phyloP scores from a whole-genome alignment of 1,139 yeast genomes.

The Taiozyma sp. region DNA sequence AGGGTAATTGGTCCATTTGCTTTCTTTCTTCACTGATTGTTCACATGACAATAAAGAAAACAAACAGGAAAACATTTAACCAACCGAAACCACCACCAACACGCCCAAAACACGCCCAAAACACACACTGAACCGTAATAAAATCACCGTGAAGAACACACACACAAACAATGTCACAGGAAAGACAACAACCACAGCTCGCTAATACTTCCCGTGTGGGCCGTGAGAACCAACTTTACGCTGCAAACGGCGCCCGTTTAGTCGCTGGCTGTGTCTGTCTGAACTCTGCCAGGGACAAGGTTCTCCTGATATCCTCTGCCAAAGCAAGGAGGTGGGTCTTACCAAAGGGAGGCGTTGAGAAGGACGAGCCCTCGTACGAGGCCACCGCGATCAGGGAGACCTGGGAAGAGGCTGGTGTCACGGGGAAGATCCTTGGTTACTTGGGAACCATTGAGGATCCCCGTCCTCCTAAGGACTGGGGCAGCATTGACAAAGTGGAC shows the following conservation, averaged over 20 bases:
- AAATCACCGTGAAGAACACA: too few relatives aligned
- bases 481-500: conserved; percentile 22
- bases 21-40: neutral
- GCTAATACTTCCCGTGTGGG: conserved; percentile 18
- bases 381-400: conserved; percentile 73
- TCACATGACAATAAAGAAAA: neutral
- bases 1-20: conserved; percentile 7
- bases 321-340: conserved; percentile 73
- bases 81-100: too few relatives aligned
- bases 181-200: neutral
- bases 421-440: conserved; percentile 50
- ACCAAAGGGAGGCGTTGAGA: conserved; percentile 95
- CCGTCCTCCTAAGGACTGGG: conserved; percentile 62
- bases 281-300: conserved; percentile 49
- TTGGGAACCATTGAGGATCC: conserved; percentile 68
- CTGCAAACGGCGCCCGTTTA: conserved; percentile 65
- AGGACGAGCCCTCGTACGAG: conserved; percentile 55
- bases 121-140: too few relatives aligned
- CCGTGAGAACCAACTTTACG: conserved; percentile 17
- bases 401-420: conserved; percentile 97
- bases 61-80: neutral
- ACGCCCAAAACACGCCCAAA: too few relatives aligned
- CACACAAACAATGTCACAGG: too few relatives aligned
- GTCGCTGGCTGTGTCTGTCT: conserved; percentile 88
- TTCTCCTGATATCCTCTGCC: conserved; percentile 72